Evolutionary conservation across 129 eudicot genomes (phyloP), one percentile per base, ranked within the genome.

Genomic region (Tanacetum coccineum): DNA sequence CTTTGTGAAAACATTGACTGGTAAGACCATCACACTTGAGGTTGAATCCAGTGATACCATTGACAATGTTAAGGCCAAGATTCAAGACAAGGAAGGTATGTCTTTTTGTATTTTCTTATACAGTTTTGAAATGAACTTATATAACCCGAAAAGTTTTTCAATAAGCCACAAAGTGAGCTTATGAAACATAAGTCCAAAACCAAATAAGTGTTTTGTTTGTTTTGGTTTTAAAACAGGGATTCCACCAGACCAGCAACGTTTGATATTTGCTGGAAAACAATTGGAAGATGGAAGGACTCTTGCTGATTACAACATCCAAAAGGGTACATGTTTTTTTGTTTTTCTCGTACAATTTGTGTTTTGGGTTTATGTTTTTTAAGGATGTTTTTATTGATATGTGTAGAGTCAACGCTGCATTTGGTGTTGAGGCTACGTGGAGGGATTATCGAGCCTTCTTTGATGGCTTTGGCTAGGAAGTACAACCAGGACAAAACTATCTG

Each of bases 381-480:
- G 62, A 25, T 50, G 2, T 12, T 25, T 42, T 14, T 9, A 36
- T 15, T 2, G 49, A 0, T 48, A 6, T 71, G 48, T 66, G 70
- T 59, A 84, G 90, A 84, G 64, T 84, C 90, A 26, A 84, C 90
- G 0, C 67, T 84, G 62, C 90, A 84, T 78, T 74, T 84, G 84
- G 90, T 84, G 70, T 66, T 84, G 78, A 78, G 86, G 84, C 84
- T 84, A 6, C 84, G 90, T 68, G 90, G 90, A 10, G 90, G 90
- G 45, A 84, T 84, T 19, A 84, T 84, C 55, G 90, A 84, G 64
- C 90, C 86, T 2, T 81, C 84, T 2, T 72, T 84, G 84, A 81
- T 84, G 90, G 87, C 90, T 0, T 69, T 84, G 73, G 90, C 90
- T 0, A 76, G 89, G 61, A 84, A 84, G 46, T 84, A 84, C 66